Conservation (phyloP, 805 yeast species). For the Ogataea trehaloabstinens region DNA sequence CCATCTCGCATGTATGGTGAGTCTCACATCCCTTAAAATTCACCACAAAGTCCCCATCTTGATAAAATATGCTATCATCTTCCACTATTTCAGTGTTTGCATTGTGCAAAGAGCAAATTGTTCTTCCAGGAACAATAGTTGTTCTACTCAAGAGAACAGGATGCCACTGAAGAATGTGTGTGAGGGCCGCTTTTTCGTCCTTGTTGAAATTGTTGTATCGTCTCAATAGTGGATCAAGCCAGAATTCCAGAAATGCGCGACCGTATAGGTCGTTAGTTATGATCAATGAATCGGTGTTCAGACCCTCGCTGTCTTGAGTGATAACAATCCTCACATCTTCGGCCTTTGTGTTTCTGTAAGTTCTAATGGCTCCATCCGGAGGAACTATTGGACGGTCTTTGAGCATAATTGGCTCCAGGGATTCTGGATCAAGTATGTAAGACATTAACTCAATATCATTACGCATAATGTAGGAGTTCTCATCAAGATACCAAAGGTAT, state of each 20-base stretch:
- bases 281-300: constrained; percentile 72
- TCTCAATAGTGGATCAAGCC: constrained; percentile 73
- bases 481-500: constrained; percentile 86
- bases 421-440: constrained; percentile 58
- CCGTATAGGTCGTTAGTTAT: constrained; percentile 64
- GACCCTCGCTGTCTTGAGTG: constrained; percentile 63
- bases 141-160: constrained; percentile 73
- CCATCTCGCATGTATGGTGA: constrained; percentile 51
- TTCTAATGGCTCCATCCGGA: constrained; percentile 63
- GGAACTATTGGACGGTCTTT: constrained; percentile 73
- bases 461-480: constrained; percentile 75
- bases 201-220: constrained; percentile 59
- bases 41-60: constrained; percentile 66
- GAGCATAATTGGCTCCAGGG: constrained; percentile 60
- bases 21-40: constrained; percentile 56
- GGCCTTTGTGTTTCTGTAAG: constrained; percentile 60
- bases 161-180: constrained; percentile 96
- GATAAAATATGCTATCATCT: constrained; percentile 52
- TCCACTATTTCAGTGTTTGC: constrained; percentile 26
- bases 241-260: constrained; percentile 69
- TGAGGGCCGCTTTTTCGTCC: constrained; percentile 64
- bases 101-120: constrained; percentile 46
- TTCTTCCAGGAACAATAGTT: constrained; percentile 65
- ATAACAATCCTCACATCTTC: constrained; percentile 56
- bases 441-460: constrained; percentile 56